Conservation (phyloP, 164 flowering plant genomes). For the Dillenia suffruticosa region DNA sequence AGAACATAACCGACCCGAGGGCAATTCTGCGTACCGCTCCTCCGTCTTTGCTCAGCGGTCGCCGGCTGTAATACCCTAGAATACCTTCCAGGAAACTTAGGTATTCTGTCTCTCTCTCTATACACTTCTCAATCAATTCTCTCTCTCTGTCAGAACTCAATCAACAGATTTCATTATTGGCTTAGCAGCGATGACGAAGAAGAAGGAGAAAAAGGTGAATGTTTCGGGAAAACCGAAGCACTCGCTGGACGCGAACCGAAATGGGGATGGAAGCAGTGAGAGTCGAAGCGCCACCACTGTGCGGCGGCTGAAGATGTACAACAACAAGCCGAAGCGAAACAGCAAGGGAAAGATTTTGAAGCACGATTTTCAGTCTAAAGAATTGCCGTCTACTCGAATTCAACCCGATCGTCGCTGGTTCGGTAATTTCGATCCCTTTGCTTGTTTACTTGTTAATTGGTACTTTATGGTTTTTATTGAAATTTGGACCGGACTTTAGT, state of each 20-base stretch:
- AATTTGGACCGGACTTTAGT: too few relatives aligned
- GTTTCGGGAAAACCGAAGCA: slow-evolving; percentile 92
- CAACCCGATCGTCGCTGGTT: slow-evolving; percentile 96
- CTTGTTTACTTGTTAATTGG: neutral
- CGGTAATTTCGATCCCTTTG: slow-evolving; percentile 35
- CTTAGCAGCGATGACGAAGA: slow-evolving; percentile 49
- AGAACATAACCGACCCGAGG: too few relatives aligned
- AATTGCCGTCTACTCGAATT: slow-evolving; percentile 74
- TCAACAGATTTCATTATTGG: too few relatives aligned
- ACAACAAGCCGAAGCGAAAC: slow-evolving; percentile 65
- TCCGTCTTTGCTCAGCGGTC: too few relatives aligned
- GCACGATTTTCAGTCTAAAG: slow-evolving; percentile 73
- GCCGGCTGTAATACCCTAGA: too few relatives aligned
- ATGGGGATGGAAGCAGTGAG: slow-evolving; percentile 18
- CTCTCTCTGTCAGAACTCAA: neutral
- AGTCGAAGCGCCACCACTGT: slow-evolving; percentile 81
- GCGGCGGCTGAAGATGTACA: slow-evolving; percentile 93
- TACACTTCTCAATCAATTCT: neutral
- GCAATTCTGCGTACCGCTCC: too few relatives aligned
- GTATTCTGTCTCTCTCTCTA: neutral
- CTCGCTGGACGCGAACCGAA: slow-evolving; percentile 74
- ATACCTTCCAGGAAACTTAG: too few relatives aligned
- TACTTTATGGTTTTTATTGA: too few relatives aligned
- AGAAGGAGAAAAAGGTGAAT: slow-evolving; percentile 58
- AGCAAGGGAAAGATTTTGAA: slow-evolving; percentile 54